Evolutionary conservation across 495 filamentous ascomycete species (phyloP).

Genomic region (Penicillium longicatenatum): DNA sequence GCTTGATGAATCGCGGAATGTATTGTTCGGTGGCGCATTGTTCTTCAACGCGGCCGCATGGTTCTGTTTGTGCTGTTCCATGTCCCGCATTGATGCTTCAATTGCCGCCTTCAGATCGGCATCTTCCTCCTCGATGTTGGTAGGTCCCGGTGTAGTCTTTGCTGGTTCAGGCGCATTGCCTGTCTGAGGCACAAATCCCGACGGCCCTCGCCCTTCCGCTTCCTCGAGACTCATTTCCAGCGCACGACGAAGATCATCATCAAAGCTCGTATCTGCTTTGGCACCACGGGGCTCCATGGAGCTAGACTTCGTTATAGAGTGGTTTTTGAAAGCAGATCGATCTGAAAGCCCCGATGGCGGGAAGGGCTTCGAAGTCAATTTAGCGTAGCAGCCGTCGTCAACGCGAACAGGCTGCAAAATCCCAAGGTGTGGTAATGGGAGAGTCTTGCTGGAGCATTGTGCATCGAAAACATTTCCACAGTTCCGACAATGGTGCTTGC

Average conservation of each 20-base stretch:
- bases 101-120: slow-evolving; percentile 94
- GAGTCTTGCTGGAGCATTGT: slow-evolving; percentile 84
- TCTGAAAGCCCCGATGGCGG: slow-evolving; percentile 45
- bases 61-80: slow-evolving; percentile 96
- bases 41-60: slow-evolving; percentile 81
- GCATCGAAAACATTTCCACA: slow-evolving; percentile 97
- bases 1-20: slow-evolving; percentile 25
- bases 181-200: slow-evolving; percentile 72
- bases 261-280: slow-evolving; percentile 83
- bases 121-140: slow-evolving; percentile 63
- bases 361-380: slow-evolving; percentile 72
- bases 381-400: slow-evolving; percentile 94
- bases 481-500: slow-evolving; percentile 97
- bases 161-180: slow-evolving; percentile 44
- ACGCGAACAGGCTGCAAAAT: slow-evolving; percentile 90
- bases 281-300: slow-evolving; percentile 89
- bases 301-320: slow-evolving; percentile 53
- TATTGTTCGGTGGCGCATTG: slow-evolving; percentile 43
- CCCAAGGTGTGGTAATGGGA: slow-evolving; percentile 89
- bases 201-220: slow-evolving; percentile 70
- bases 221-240: slow-evolving; percentile 97
- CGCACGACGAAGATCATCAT: slow-evolving; percentile 91
- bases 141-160: slow-evolving; percentile 37
- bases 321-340: slow-evolving; percentile 51
- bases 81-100: slow-evolving; percentile 92